A percentile compares a stretch with the other conserved stretches of the same genome.
These are phyloP conservation scores for Corynascus novoguineensis DNA, from an alignment of 495 filamentous ascomycete genomes.

Conservation along the genomic window DNA sequence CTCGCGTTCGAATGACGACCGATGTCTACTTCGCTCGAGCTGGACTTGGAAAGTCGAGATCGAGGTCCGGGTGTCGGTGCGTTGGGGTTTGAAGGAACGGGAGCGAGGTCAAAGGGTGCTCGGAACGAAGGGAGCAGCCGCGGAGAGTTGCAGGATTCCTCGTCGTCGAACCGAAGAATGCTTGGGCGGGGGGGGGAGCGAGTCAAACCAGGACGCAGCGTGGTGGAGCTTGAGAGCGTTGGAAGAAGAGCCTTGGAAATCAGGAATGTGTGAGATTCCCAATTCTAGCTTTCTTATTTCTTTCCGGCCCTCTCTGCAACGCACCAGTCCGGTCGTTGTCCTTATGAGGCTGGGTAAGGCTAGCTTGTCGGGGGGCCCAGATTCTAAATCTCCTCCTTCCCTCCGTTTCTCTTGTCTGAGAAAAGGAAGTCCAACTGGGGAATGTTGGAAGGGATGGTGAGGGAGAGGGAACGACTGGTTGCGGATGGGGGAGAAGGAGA, in stretches of 20 bases:
- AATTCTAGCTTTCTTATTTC: constrained; percentile 17
- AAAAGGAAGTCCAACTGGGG: constrained; percentile 31
- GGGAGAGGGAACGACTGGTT: constrained; percentile 49
- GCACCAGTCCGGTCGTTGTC: constrained; percentile 27
- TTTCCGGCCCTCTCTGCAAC: constrained; percentile 17
- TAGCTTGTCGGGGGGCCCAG: constrained; percentile 31
- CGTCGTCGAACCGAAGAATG: constrained; percentile 38
- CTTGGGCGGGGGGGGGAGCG: constrained; percentile 16
- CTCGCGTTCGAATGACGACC: neutral
- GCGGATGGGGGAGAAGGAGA: constrained; percentile 49
- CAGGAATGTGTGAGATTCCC: constrained; percentile 11
- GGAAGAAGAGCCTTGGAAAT: constrained; percentile 15
- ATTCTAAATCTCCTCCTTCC: constrained; percentile 39
- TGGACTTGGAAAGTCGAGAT: constrained; percentile 11
- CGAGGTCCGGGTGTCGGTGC: constrained; percentile 8
- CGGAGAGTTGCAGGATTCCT: constrained; percentile 29
- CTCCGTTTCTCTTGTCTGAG: constrained; percentile 33
- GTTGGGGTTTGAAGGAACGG: constrained; percentile 17
- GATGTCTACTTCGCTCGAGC: constrained; percentile 7
- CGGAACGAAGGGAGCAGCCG: constrained; percentile 32
- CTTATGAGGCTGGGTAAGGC: constrained; percentile 24
- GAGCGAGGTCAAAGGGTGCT: constrained; percentile 9
- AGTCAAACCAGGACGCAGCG: constrained; percentile 13
- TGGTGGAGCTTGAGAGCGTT: constrained; percentile 10
- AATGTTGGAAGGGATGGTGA: constrained; percentile 42